A percentile compares a stretch with the other conserved stretches of the same genome.
These are phyloP conservation scores for Pseudognaphalium luteoalbum DNA, from an alignment of 129 eudicot species.

Conservation along the genomic window DNA sequence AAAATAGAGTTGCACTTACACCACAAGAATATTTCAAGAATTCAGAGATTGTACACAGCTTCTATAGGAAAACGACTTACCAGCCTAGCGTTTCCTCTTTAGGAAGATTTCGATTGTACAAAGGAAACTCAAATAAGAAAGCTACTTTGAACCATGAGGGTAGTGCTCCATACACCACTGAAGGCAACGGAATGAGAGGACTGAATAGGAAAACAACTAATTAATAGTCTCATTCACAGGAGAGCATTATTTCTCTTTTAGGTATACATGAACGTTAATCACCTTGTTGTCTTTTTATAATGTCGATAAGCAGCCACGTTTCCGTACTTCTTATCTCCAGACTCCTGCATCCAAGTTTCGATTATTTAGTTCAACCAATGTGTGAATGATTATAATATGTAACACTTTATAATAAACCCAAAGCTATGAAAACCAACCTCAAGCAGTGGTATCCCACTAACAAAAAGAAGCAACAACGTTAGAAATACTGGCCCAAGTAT, in stretches of 20 bases:
- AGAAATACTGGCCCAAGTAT: constrained; percentile 82
- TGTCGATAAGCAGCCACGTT: constrained; percentile 55
- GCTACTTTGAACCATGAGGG: constrained; percentile 76
- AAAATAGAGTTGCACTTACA: constrained; percentile 26
- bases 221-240: constrained; percentile 16
- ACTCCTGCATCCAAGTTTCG: constrained; percentile 52
- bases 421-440: constrained; percentile 55
- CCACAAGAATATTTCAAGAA: constrained; percentile 10
- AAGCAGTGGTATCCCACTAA: constrained; percentile 93
- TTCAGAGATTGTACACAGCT: background rate
- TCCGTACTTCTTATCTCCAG: constrained; percentile 91
- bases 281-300: constrained; percentile 92
- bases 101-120: constrained; percentile 78
- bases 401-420: background rate
- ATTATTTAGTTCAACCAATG: constrained; percentile 3
- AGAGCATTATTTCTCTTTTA: too few relatives aligned
- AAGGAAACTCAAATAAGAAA: constrained; percentile 86
- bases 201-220: constrained; percentile 37
- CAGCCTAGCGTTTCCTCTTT: constrained; percentile 49
- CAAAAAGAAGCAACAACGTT: constrained; percentile 78
- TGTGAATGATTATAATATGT: background rate
- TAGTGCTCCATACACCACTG: constrained; percentile 55
- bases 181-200: constrained; percentile 86
- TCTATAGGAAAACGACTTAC: constrained; percentile 39
- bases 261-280: background rate